phyloP scores from a whole-genome alignment of 495 filamentous ascomycete genomes.

The Aspergillus mulundensis region DNA sequence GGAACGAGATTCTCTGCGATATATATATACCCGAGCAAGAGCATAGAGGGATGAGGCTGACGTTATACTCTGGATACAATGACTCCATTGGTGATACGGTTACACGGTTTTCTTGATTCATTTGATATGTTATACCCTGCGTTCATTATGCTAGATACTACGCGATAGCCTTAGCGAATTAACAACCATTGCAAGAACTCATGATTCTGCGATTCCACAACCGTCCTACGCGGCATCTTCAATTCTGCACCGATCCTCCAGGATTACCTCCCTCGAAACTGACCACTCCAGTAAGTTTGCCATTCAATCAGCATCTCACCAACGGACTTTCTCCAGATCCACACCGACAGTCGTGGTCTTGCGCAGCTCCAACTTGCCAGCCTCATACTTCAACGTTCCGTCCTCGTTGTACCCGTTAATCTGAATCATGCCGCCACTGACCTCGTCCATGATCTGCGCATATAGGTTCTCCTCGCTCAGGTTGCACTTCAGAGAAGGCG shows the following conservation, averaged over 20 bases:
- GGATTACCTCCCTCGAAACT: background rate
- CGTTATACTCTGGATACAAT: background rate
- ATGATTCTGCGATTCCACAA: background rate
- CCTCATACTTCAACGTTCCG: slow-evolving; percentile 24
- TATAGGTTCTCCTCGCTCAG: slow-evolving; percentile 33
- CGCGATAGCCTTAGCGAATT: background rate
- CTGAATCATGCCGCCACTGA: slow-evolving; percentile 47
- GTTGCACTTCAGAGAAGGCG: slow-evolving; percentile 35
- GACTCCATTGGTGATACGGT: background rate
- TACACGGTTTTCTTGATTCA: background rate
- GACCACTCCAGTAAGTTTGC: background rate
- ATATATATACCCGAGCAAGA: background rate
- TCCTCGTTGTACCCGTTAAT: slow-evolving; percentile 23
- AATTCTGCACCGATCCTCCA: background rate
- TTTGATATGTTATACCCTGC: slow-evolving; percentile 7
- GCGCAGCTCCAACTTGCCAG: slow-evolving; percentile 12
- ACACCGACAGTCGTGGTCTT: slow-evolving; percentile 1
- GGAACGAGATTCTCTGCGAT: too few species aligned
- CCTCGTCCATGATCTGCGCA: slow-evolving; percentile 39
- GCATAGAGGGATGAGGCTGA: background rate
- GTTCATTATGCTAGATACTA: background rate
- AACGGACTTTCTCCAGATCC: background rate
- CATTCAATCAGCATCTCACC: background rate
- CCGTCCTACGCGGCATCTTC: background rate
- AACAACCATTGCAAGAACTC: background rate